A percentile compares a stretch with the other conserved stretches of the same genome.
Evolutionary conservation across 1,139 yeast genomes (phyloP).

Genomic region (Suhomyces bokatorum): DNA sequence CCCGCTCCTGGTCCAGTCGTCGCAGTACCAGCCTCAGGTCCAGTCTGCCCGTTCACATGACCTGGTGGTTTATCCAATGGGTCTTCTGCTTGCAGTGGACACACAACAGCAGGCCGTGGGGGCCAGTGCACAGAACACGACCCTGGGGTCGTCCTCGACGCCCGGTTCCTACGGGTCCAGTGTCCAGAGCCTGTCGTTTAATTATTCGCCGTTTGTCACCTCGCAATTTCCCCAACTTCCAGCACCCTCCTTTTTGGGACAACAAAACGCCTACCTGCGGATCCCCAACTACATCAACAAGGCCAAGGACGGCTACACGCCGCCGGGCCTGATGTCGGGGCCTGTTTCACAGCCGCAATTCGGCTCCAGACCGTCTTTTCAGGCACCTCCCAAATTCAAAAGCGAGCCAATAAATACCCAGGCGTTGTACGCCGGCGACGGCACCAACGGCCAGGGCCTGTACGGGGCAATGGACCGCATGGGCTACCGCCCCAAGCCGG

Average conservation of each 20-base stretch:
- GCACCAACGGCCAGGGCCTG: not conserved
- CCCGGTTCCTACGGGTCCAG: not conserved
- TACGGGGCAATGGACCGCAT: not conserved
- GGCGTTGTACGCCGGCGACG: slow-evolving; percentile 1
- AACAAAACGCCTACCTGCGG: slow-evolving; percentile 4
- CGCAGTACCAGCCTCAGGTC: slow-evolving; percentile 6
- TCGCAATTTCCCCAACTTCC: slow-evolving; percentile 5
- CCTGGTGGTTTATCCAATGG: slow-evolving; percentile 1
- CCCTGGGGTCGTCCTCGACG: not conserved
- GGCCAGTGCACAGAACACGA: not conserved
- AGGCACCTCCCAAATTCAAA: slow-evolving; percentile 12
- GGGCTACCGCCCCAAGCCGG: not conserved
- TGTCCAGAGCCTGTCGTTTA: not conserved
- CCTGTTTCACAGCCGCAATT: not conserved
- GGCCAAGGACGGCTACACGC: not conserved
- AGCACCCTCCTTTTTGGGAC: slow-evolving; percentile 2
- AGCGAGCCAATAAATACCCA: slow-evolving; percentile 7
- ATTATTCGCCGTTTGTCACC: slow-evolving; percentile 1
- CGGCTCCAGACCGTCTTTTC: slow-evolving; percentile 9
- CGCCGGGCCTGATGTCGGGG: not conserved
- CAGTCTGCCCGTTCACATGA: slow-evolving; percentile 7
- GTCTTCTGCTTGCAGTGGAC: not conserved
- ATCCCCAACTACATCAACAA: slow-evolving; percentile 2
- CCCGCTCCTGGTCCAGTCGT: slow-evolving; percentile 5
- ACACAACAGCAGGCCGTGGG: not conserved